phyloP scores from a whole-genome alignment of 192 early-diverging fungal species.

The Coemansia aciculifera region DNA sequence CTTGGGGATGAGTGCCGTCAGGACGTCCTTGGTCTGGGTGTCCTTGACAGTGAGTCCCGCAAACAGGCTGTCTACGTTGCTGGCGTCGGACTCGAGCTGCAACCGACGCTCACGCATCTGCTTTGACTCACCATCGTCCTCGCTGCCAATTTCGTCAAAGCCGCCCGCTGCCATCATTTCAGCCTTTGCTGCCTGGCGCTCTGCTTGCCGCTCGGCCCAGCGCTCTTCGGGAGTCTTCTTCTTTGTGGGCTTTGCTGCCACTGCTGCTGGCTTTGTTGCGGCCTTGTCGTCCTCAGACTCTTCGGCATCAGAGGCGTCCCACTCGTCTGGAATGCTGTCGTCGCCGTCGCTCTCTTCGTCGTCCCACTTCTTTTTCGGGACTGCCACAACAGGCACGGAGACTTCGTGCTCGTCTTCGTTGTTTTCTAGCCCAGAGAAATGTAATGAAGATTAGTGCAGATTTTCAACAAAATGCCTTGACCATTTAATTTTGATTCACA shows the following conservation, averaged over 20 bases:
- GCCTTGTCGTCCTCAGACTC: slow-evolving; percentile 45
- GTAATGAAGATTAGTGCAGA: neutral
- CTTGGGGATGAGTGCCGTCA: slow-evolving; percentile 60
- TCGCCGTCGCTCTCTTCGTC: slow-evolving; percentile 67
- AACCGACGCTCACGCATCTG: slow-evolving; percentile 58
- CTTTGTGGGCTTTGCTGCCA: slow-evolving; percentile 44
- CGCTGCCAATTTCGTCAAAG: slow-evolving; percentile 28
- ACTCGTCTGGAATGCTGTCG: slow-evolving; percentile 62
- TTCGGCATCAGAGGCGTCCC: slow-evolving; percentile 64
- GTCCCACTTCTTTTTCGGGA: slow-evolving; percentile 56
- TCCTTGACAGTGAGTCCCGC: slow-evolving; percentile 62
- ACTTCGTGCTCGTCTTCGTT: slow-evolving; percentile 15
- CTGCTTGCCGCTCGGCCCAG: slow-evolving; percentile 63
- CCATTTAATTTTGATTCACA: neutral
- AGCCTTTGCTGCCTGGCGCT: slow-evolving; percentile 40
- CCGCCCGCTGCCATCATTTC: slow-evolving; percentile 46
- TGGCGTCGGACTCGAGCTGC: slow-evolving; percentile 64
- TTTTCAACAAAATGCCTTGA: neutral
- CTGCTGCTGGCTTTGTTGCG: neutral
- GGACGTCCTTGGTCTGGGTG: slow-evolving; percentile 14
- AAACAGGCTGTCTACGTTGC: slow-evolving; percentile 66
- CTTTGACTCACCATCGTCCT: slow-evolving; percentile 51
- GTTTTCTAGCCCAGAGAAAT: slow-evolving; percentile 16
- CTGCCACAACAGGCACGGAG: neutral
- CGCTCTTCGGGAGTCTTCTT: slow-evolving; percentile 59